Percentiles rank a stretch among this genome's conserved stretches.
Evolutionary conservation across 2,329 filamentous ascomycete species (phyloP).

Genomic region (Pleurostoma richardsiae): DNA sequence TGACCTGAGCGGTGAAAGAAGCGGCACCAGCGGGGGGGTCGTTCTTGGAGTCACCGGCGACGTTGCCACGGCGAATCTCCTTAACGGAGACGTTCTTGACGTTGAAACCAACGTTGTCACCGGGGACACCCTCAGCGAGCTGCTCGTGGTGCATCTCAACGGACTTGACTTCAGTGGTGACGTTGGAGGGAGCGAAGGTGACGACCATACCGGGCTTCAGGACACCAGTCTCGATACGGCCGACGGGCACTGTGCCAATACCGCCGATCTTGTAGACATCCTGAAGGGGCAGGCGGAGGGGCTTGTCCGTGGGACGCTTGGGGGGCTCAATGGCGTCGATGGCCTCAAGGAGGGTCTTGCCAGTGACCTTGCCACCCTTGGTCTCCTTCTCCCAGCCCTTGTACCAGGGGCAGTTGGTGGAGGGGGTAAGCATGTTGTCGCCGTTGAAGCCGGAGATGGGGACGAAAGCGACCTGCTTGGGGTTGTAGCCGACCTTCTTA

Average conservation of each 20-base stretch:
- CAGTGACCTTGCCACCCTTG: constrained; percentile 78
- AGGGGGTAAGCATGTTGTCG: constrained; percentile 96
- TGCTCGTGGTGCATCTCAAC: constrained; percentile 99
- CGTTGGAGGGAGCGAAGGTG: constrained; percentile 96
- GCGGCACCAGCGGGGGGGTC: constrained; percentile 86
- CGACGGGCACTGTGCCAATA: constrained; percentile 99
- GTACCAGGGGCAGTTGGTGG: constrained; percentile 98
- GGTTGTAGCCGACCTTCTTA: constrained; percentile 99
- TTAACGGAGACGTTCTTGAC: constrained; percentile 99
- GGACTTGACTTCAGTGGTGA: constrained; percentile 99
- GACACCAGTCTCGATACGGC: constrained; percentile 99
- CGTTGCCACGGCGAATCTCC: constrained; percentile 99
- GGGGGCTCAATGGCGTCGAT: constrained; percentile 95
- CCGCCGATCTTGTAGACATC: constrained; percentile 99
- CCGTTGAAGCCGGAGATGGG: constrained; percentile 99
- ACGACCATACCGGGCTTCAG: constrained; percentile 92
- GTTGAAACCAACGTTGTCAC: constrained; percentile 99
- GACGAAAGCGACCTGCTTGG: constrained; percentile 96
- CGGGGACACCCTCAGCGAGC: constrained; percentile 88
- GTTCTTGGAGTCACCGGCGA: constrained; percentile 99
- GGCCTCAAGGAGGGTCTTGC: constrained; percentile 98
- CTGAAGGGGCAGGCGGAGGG: constrained; percentile 99
- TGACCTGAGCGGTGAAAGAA: constrained; percentile 99
- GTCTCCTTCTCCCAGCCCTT: constrained; percentile 99
- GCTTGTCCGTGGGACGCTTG: constrained; percentile 94